Percentiles rank a stretch among this genome's conserved stretches.
These are phyloP conservation scores for Marsdenia floribunda DNA, from an alignment of 257 asterid genomes.

Conservation along the genomic window DNA sequence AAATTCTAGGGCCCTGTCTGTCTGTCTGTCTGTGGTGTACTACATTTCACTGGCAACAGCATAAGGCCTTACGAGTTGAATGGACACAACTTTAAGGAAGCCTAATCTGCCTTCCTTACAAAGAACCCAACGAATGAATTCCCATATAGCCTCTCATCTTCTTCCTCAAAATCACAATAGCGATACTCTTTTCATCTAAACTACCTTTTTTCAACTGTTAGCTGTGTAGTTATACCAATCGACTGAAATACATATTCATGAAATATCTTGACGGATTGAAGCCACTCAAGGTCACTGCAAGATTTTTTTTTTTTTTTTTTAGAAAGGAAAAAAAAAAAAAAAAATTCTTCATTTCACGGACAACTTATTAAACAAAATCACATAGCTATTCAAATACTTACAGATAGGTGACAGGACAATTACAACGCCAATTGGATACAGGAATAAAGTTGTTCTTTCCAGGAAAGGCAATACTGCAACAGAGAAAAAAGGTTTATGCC, in stretches of 20 bases:
- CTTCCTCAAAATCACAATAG: constrained; percentile 1
- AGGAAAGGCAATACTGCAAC: constrained; percentile 89
- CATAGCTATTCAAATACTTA: constrained; percentile 21
- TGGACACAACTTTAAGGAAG: neutral
- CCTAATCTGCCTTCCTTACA: neutral
- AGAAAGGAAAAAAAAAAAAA: constrained; percentile 16
- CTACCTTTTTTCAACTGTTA: constrained; percentile 19
- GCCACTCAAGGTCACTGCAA: constrained; percentile 82
- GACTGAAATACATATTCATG: constrained; percentile 87
- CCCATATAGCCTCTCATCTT: neutral
- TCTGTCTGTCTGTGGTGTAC: neutral
- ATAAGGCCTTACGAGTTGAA: neutral
- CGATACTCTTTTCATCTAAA: constrained; percentile 22
- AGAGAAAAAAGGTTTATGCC: constrained; percentile 3
- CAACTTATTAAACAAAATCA: neutral
- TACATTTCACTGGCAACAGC: neutral
- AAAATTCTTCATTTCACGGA: constrained; percentile 3
- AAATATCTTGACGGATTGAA: constrained; percentile 92
- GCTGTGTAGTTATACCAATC: constrained; percentile 35
- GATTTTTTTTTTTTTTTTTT: too few relatives aligned
- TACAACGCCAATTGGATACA: constrained; percentile 83
- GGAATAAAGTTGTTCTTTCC: constrained; percentile 96
- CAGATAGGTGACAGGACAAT: constrained; percentile 81
- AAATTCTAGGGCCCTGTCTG: neutral
- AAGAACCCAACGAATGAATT: neutral